Evolutionary conservation across 108 stramenopile species (phyloP).

Genomic region (Discostella stelligeroides): DNA sequence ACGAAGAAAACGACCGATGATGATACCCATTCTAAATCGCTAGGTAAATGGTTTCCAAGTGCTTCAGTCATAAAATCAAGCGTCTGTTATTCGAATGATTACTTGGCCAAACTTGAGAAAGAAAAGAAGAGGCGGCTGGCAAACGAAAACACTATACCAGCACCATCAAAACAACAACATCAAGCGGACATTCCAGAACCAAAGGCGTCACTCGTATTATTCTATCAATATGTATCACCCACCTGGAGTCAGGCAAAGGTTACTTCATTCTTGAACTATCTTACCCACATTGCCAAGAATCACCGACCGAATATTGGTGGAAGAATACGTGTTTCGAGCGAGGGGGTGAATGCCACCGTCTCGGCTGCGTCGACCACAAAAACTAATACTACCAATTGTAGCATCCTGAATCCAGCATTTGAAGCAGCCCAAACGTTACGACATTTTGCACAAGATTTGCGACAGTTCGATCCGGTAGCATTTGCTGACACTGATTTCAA

Average conservation of each 20-base stretch:
- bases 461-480: constrained; percentile 60
- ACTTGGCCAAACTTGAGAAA: constrained; percentile 24
- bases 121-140: not conserved
- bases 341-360: constrained; percentile 84
- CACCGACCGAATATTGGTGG: constrained; percentile 70
- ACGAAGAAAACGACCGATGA: constrained; percentile 10
- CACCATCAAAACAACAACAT: constrained; percentile 2
- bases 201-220: constrained; percentile 69
- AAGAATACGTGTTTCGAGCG: constrained; percentile 76
- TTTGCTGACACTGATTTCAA: constrained; percentile 84
- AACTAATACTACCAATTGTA: no score
- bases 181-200: constrained; percentile 35
- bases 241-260: constrained; percentile 60
- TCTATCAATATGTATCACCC: constrained; percentile 80
- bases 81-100: constrained; percentile 63
- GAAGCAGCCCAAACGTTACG: constrained; percentile 60
- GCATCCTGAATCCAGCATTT: no score
- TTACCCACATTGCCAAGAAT: constrained; percentile 51
- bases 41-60: constrained; percentile 89
- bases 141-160: constrained; percentile 15
- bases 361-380: constrained; percentile 59
- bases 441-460: constrained; percentile 70
- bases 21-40: constrained; percentile 25
- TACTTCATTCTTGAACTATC: constrained; percentile 56
- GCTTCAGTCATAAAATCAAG: constrained; percentile 71